Evolutionary conservation across 1,139 yeast genomes (phyloP).

Genomic region (Suhomyces choctaworum): DNA sequence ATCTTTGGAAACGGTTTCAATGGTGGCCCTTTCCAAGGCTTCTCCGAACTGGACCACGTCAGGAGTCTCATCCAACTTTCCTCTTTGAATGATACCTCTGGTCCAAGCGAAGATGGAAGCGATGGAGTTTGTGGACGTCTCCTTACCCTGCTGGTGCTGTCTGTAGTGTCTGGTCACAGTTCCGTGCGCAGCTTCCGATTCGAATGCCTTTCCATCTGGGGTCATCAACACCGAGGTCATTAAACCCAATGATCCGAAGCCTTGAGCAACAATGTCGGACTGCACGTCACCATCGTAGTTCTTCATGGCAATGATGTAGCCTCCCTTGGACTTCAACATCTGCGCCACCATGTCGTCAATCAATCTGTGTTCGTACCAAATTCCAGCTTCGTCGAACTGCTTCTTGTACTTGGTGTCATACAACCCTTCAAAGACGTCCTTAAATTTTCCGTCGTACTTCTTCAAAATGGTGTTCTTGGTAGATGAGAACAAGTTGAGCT

Average conservation of each 20-base stretch:
- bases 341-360: conserved; percentile 90
- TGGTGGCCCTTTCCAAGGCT: conserved; percentile 63
- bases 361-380: conserved; percentile 78
- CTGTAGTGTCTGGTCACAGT: conserved; percentile 86
- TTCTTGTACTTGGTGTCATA: conserved; percentile 58
- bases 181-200: conserved; percentile 86
- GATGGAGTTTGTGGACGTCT: conserved; percentile 80
- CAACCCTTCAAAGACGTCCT: conserved; percentile 71
- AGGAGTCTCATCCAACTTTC: conserved; percentile 70
- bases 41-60: conserved; percentile 70
- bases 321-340: conserved; percentile 83
- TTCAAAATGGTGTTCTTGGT: conserved; percentile 81
- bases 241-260: conserved; percentile 79
- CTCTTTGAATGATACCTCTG: conserved; percentile 82
- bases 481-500: conserved; percentile 66
- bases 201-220: conserved; percentile 85
- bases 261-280: conserved; percentile 84
- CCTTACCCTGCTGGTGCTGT: conserved; percentile 81
- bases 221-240: conserved; percentile 84
- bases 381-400: conserved; percentile 63
- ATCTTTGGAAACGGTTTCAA: conserved; percentile 70
- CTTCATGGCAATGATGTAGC: conserved; percentile 79
- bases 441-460: conserved; percentile 80
- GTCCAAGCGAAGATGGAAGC: conserved; percentile 87
- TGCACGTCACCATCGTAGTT: conserved; percentile 88